Conservation (phyloP, 768 basidiomycete genomes). For the Russula sp. region DNA sequence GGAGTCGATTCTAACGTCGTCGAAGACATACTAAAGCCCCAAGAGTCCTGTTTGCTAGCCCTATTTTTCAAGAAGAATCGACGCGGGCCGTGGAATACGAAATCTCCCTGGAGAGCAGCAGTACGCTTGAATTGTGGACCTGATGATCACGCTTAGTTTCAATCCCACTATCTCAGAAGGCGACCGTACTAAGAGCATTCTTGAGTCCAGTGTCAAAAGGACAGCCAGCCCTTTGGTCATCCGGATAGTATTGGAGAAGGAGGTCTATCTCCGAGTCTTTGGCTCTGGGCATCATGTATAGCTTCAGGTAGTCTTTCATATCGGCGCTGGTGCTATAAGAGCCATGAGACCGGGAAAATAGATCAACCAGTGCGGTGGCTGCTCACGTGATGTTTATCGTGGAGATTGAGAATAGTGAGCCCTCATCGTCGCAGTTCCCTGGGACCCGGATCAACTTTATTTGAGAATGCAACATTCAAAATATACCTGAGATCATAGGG, state of each 20-base stretch:
- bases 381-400: constrained; percentile 31
- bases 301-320: constrained; percentile 15
- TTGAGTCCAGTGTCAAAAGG: constrained; percentile 23
- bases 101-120: constrained; percentile 21
- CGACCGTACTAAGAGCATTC: constrained; percentile 29
- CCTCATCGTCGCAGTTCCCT: constrained; percentile 57
- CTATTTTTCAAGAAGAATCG: constrained; percentile 12
- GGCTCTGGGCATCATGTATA: constrained; percentile 27
- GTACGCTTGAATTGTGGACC: constrained; percentile 23
- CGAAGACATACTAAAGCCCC: constrained; percentile 17
- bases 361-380: neutral
- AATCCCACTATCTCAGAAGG: neutral
- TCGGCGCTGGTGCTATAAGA: constrained; percentile 1
- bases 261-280: constrained; percentile 17
- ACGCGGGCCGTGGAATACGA: constrained; percentile 23
- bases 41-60: constrained; percentile 17
- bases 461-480: neutral
- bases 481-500: constrained; percentile 24
- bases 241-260: constrained; percentile 26
- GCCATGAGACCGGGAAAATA: neutral
- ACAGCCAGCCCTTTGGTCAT: constrained; percentile 15
- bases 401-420: constrained; percentile 36
- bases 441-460: neutral
- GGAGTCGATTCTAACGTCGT: no score
- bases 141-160: neutral